phyloP scores from a whole-genome alignment of 371 early-diverging fungal species.

The Dichotomocladium elegans region DNA sequence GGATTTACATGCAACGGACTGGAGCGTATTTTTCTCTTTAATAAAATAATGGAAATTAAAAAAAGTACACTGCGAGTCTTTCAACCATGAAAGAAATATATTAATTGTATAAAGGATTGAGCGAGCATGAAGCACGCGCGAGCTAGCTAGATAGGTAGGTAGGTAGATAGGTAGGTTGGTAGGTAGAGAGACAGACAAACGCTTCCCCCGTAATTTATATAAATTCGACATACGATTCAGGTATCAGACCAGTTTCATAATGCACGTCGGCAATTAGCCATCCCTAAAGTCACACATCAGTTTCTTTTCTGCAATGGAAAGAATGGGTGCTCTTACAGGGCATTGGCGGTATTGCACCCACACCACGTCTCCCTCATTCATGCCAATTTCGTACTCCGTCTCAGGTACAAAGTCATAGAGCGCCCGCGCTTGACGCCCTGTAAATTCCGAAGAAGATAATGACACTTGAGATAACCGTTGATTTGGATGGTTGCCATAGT shows the following conservation, averaged over 20 bases:
- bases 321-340: slow-evolving; percentile 18
- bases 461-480: slow-evolving; percentile 19
- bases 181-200: too few relatives aligned
- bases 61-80: too few relatives aligned
- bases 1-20: too few relatives aligned
- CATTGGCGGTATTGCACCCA: slow-evolving; percentile 62
- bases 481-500: slow-evolving; percentile 43
- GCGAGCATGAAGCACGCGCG: too few relatives aligned
- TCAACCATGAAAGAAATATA: too few relatives aligned
- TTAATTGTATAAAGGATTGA: too few relatives aligned
- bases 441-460: slow-evolving; percentile 23
- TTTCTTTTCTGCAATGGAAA: neutral
- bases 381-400: slow-evolving; percentile 57
- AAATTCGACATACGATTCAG: slow-evolving; percentile 67
- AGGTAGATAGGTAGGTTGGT: too few relatives aligned
- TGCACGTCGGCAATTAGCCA: slow-evolving; percentile 66
- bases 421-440: slow-evolving; percentile 48
- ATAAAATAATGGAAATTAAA: too few relatives aligned
- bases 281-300: slow-evolving; percentile 25
- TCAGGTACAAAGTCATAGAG: slow-evolving; percentile 72
- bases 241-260: slow-evolving; percentile 60
- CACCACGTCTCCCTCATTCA: slow-evolving; percentile 57
- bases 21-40: too few relatives aligned
- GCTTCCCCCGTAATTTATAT: too few relatives aligned
- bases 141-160: too few relatives aligned